Conservation (phyloP, 768 basidiomycete species). For the Auriscalpium microsporum region DNA sequence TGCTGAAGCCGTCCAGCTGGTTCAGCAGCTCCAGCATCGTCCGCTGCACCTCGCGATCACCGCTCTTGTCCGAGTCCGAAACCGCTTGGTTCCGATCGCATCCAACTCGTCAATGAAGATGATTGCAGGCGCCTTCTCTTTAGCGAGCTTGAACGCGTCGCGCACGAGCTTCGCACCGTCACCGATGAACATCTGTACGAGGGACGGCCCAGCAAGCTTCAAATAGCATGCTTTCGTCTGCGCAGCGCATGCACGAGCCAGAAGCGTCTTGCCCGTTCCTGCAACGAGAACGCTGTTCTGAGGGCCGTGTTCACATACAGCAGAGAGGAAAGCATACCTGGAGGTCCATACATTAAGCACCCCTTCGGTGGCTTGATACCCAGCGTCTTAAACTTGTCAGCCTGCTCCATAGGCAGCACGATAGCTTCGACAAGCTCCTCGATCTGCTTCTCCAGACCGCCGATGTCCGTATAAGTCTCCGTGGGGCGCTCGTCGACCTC, state of each 20-base stretch:
- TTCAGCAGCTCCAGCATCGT: constrained; percentile 99
- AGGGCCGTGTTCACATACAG: not conserved
- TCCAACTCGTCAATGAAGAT: constrained; percentile 99
- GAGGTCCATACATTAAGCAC: constrained; percentile 97
- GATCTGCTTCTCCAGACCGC: constrained; percentile 98
- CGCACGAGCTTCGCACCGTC: constrained; percentile 98
- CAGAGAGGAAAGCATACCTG: constrained; percentile 45
- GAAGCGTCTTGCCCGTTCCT: constrained; percentile 95
- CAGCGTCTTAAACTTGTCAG: constrained; percentile 96
- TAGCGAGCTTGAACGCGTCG: constrained; percentile 95
- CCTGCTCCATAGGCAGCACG: constrained; percentile 96
- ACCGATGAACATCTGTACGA: constrained; percentile 99
- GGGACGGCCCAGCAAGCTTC: constrained; percentile 93
- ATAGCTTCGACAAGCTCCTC: constrained; percentile 98
- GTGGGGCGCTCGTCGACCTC: constrained; percentile 98
- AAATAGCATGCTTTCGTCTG: constrained; percentile 98
- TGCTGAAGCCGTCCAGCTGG: constrained; percentile 95
- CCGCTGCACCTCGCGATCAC: constrained; percentile 97
- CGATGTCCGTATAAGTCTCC: constrained; percentile 95
- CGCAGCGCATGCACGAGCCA: constrained; percentile 96
- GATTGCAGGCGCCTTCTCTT: constrained; percentile 97
- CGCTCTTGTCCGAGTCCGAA: constrained; percentile 98
- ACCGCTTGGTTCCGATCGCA: constrained; percentile 84
- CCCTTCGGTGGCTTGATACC: constrained; percentile 98
- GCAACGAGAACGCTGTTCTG: not conserved